Evolutionary conservation across 2,329 filamentous ascomycete genomes (phyloP), one percentile per base, ranked within the genome.

Genomic region (Exophiala xenobiotica): DNA sequence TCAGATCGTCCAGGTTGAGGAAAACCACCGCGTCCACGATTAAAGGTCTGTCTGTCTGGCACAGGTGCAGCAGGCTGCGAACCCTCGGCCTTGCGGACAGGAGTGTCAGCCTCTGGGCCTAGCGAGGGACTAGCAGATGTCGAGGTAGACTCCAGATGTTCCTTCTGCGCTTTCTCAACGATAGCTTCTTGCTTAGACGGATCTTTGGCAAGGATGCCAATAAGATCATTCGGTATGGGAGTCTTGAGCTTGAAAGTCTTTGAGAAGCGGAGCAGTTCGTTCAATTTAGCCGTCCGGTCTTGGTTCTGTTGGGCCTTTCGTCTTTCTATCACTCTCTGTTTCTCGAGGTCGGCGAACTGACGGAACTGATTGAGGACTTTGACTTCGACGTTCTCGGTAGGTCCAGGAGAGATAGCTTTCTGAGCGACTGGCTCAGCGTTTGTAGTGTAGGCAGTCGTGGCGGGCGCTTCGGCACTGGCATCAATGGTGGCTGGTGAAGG

Each of bases 161-260:
- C 86, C 64, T 83, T 82, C 54, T 88, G 83, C 1, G 90, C 90
- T 69, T 91, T 95, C 62, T 90, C 87, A 64, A 96, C 86, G 57
- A 99, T 97, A 65, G 91, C 84, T 64, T 90, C 85, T 70, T 97
- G 93, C 74, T 96, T 99, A 39, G 77, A 80, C n/a, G 90, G 90
- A 66, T 99, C 93, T 68, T 97, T 99, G 52, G 93, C 92, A 54
- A 99, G 86, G 60, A 99, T 99, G 1, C 89, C 86, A 22, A 99
- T 90, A 27, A 99, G 74, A 69, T 99, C 93, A 45, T 82, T 85
- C 1, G 93, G 93, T 8, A 99, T 90, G 4, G 91, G 90, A 2
- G 92, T 96, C 43, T 88, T 86, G 14, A 99, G 80, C 73, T 97
- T 97, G 78, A 99, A 99, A 66, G 82, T 93, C 61, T 85, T 82